These are phyloP conservation scores for Penicillium sp. DNA, from an alignment of 2,329 filamentous ascomycete genomes.

Conservation along the genomic window DNA sequence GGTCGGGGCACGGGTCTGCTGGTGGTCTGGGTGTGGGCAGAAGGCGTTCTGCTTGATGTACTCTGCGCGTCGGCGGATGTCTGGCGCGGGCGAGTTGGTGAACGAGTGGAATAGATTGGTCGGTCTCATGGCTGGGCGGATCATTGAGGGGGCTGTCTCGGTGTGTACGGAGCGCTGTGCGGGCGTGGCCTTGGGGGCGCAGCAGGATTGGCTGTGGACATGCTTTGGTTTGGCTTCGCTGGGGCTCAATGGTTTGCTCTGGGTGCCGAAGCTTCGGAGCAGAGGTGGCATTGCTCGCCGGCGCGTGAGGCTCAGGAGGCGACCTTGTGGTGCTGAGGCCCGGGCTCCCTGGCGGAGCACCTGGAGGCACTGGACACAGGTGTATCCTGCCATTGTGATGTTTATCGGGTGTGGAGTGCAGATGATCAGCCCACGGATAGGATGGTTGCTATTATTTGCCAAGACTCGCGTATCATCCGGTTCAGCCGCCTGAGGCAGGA, in stretches of 20 bases:
- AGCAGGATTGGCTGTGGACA: conserved; percentile 5
- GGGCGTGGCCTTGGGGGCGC: conserved; percentile 12
- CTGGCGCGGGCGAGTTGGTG: conserved; percentile 81
- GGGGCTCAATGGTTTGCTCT: conserved; percentile 24
- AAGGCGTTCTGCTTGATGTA: conserved; percentile 92
- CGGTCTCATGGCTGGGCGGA: conserved; percentile 57
- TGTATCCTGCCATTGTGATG: conserved; percentile 42
- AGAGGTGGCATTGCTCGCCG: conserved; percentile 28
- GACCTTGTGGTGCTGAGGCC: conserved; percentile 22
- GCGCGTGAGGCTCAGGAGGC: conserved; percentile 26
- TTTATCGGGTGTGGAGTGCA: conserved; percentile 14
- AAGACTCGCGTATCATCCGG: conserved; percentile 19
- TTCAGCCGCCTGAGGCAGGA: neutral
- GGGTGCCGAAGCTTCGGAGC: conserved; percentile 32
- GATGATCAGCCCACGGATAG: conserved; percentile 7
- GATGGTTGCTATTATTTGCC: conserved; percentile 6
- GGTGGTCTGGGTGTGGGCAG: conserved; percentile 88
- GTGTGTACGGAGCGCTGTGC: conserved; percentile 33
- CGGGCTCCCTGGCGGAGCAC: conserved; percentile 34
- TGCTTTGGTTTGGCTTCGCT: conserved; percentile 23
- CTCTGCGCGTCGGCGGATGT: conserved; percentile 82
- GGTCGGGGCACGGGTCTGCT: conserved; percentile 68
- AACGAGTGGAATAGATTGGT: conserved; percentile 94
- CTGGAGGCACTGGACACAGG: conserved; percentile 44
- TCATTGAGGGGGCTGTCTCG: conserved; percentile 19